Evolutionary conservation across 139 green algal species (phyloP), one percentile per base, ranked within the genome.

Genomic region (Chlamydomonas eustigma): DNA sequence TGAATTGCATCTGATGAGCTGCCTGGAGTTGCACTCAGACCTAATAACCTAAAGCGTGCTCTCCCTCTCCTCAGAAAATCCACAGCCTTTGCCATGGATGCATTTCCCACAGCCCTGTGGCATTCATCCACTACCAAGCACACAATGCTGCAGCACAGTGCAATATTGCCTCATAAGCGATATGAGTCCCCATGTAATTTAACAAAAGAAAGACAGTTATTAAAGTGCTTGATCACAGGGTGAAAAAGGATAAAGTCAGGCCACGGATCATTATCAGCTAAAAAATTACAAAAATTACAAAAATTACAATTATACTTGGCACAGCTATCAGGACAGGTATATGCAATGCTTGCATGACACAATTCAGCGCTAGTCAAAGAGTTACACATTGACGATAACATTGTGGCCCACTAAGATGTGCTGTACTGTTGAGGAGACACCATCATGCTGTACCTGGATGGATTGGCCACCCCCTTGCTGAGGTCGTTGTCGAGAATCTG

Each of bases 121-220:
- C 93, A 97, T 81, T 99, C 95, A 78, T 98, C 95, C 39, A 99
- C 86, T 18, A 99, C 91, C 34, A 99, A 33, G 64, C 88, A 94
- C 52, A 94, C 91, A 67, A 98, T 75, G 28, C 84, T 74, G 71
- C 50, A 22, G 32, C n/a, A 35, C 18, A 8, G 63, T n/a, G n/a
- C n/a, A n/a, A n/a, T n/a, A n/a, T n/a, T n/a, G n/a, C n/a, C n/a
- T n/a, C n/a, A n/a, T n/a, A n/a, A n/a, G n/a, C n/a, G n/a, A n/a
- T n/a, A n/a, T n/a, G n/a, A n/a, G n/a, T n/a, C n/a, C n/a, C n/a
- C n/a, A n/a, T n/a, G n/a, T n/a, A n/a, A n/a, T n/a, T n/a, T n/a
- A n/a, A n/a, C n/a, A n/a, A n/a, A n/a, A n/a, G n/a, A n/a, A n/a
- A n/a, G n/a, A n/a, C n/a, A n/a, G n/a, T n/a, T n/a, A n/a, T n/a